Evolutionary conservation across 106 monocot species (phyloP).

Genomic region (Phalaenopsis equestris): DNA sequence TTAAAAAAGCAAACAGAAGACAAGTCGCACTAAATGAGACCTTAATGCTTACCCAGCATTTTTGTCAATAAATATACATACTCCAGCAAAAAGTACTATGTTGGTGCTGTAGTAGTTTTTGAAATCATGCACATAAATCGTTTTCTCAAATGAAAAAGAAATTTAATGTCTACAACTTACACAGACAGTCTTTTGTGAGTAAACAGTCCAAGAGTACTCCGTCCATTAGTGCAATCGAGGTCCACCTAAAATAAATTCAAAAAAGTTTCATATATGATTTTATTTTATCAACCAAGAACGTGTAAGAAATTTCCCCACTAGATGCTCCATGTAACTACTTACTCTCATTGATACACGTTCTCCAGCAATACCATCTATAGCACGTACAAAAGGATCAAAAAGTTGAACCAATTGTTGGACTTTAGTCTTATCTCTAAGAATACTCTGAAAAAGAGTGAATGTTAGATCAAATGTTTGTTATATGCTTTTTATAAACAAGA

Average conservation of each 20-base stretch:
- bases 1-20: neutral
- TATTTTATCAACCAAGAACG: neutral
- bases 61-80: neutral
- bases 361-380: constrained; percentile 79
- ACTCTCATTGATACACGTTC: constrained; percentile 89
- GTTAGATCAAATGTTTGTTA: neutral
- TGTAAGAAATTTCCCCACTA: neutral
- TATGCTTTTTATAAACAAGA: neutral
- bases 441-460: constrained; percentile 37
- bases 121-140: neutral
- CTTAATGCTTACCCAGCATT: neutral
- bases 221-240: constrained; percentile 83
- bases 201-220: constrained; percentile 71
- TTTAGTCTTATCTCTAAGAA: constrained; percentile 64
- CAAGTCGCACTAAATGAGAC: neutral
- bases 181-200: constrained; percentile 76
- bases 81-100: neutral
- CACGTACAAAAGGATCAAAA: constrained; percentile 78
- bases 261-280: neutral
- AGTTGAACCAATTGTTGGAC: constrained; percentile 57
- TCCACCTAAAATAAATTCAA: constrained; percentile 52
- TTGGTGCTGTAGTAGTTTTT: neutral
- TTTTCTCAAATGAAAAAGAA: neutral
- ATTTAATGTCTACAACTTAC: constrained; percentile 33
- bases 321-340: constrained; percentile 10